Percentiles rank a stretch among this genome's conserved stretches.
Conservation (phyloP, 805 yeast species). For the Lachancea waltii region DNA sequence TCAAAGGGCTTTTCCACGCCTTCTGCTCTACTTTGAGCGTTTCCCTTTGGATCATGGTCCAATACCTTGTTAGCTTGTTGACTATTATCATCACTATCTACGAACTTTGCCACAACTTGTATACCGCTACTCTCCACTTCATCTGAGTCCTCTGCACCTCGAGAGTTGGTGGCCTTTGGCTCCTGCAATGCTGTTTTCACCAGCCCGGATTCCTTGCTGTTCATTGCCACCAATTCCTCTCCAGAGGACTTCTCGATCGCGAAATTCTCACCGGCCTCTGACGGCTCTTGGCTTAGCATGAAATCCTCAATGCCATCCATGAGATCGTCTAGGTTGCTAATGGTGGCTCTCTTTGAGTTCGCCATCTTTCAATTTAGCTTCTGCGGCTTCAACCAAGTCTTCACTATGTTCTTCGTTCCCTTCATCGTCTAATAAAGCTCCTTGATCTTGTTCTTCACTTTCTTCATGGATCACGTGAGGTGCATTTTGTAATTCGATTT, state of each 20-base stretch:
- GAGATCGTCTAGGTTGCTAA: conserved; percentile 6
- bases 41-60: too few species aligned
- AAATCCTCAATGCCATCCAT: conserved; percentile 26
- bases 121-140: not conserved
- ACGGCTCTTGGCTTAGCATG: conserved; percentile 3
- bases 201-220: too few species aligned
- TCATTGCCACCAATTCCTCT: too few species aligned
- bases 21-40: too few species aligned
- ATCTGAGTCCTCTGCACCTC: too few species aligned
- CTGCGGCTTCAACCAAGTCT: conserved; percentile 13
- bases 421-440: conserved; percentile 19
- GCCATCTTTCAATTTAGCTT: conserved; percentile 1
- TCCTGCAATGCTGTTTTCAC: too few species aligned
- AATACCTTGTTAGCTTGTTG: not conserved
- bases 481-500: conserved; percentile 24
- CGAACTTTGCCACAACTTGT: not conserved
- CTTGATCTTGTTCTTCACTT: conserved; percentile 14
- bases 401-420: conserved; percentile 18
- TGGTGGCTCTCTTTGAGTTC: conserved; percentile 14
- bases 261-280: not conserved
- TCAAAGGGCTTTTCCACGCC: too few species aligned
- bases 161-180: too few species aligned
- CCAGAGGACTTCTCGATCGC: too few species aligned
- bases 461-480: conserved; percentile 22
- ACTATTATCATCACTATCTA: not conserved